These are phyloP conservation scores for Fraxinus paxiana DNA, from an alignment of 305 asterid genomes.

Conservation along the genomic window DNA sequence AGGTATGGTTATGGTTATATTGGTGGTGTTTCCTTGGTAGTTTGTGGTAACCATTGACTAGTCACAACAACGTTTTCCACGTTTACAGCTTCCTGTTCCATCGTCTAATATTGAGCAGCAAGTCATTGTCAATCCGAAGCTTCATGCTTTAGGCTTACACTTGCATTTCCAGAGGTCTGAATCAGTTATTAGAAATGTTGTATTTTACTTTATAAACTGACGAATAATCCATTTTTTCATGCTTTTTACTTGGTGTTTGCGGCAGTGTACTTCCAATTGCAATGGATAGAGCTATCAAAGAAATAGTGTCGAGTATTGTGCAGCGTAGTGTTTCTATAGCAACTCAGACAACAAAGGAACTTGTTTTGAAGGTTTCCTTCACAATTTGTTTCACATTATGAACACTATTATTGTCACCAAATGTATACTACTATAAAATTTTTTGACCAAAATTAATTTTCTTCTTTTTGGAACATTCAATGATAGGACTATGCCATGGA, in stretches of 20 bases:
- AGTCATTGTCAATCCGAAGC: slow-evolving; percentile 80
- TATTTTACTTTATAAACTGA: slow-evolving; percentile 5
- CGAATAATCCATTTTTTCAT: not conserved
- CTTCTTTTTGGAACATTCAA: not conserved
- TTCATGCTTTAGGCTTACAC: slow-evolving; percentile 66
- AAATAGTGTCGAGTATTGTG: slow-evolving; percentile 83
- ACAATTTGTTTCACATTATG: not conserved
- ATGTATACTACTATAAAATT: not conserved
- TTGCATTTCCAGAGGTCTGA: slow-evolving; percentile 84
- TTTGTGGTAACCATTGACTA: slow-evolving; percentile 13
- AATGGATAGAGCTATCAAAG: slow-evolving; percentile 94
- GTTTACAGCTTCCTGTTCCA: slow-evolving; percentile 67
- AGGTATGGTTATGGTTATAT: slow-evolving; percentile 39
- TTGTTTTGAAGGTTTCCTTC: slow-evolving; percentile 70
- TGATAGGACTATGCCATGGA: slow-evolving; percentile 93
- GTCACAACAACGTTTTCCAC: slow-evolving; percentile 4
- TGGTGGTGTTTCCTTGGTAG: slow-evolving; percentile 4
- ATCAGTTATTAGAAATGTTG: slow-evolving; percentile 23
- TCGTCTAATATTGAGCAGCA: slow-evolving; percentile 87
- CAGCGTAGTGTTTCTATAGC: slow-evolving; percentile 98
- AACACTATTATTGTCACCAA: not conserved
- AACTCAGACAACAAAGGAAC: slow-evolving; percentile 94
- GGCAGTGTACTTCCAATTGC: slow-evolving; percentile 82
- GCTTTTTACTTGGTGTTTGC: slow-evolving; percentile 21
- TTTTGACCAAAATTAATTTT: not conserved